Evolutionary conservation across 441 rosid species (phyloP).

Genomic region (Adansonia rubrostipa): DNA sequence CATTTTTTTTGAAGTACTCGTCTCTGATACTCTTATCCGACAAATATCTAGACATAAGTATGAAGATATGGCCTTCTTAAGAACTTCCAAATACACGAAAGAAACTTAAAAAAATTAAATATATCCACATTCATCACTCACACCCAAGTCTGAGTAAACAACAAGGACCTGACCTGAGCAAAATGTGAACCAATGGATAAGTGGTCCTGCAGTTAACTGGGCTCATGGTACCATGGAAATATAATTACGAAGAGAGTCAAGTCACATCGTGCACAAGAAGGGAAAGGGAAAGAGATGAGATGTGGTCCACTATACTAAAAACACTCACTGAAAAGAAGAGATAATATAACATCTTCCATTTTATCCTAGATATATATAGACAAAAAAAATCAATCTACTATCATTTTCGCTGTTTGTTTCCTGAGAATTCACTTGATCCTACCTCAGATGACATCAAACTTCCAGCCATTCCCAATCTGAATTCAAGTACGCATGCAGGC

Average conservation of each 20-base stretch:
- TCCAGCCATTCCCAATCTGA: background rate
- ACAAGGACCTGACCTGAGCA: conserved; percentile 24
- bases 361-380: background rate
- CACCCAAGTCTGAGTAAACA: too few species aligned
- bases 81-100: too few species aligned
- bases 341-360: background rate
- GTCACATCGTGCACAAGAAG: conserved; percentile 53
- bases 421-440: background rate
- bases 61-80: too few species aligned
- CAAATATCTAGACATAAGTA: too few species aligned
- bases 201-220: conserved; percentile 40
- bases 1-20: too few species aligned
- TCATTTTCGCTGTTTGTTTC: background rate
- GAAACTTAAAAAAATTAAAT: too few species aligned
- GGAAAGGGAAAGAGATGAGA: conserved; percentile 30
- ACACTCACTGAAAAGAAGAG: background rate
- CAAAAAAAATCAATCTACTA: background rate
- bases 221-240: conserved; percentile 35
- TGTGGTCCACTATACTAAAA: conserved; percentile 41
- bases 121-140: too few species aligned
- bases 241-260: conserved; percentile 35
- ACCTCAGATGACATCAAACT: background rate
- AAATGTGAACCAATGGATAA: conserved; percentile 33
- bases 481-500: background rate
- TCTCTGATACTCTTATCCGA: too few species aligned